Conservation (phyloP, 768 basidiomycete species). For the Strobilomyces echinocephalus region DNA sequence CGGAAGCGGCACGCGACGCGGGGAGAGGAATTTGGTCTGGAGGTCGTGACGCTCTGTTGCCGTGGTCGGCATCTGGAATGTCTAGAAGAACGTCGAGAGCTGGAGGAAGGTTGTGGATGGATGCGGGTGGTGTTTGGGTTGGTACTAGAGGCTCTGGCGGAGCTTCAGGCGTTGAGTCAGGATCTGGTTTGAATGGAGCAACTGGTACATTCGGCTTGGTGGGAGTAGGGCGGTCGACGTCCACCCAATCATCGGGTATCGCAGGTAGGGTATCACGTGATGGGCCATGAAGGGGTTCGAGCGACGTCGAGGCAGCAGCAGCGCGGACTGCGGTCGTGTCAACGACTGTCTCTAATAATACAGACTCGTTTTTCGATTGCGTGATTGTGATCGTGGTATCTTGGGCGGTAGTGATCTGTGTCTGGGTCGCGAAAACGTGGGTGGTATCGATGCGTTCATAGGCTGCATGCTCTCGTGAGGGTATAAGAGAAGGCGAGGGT, state of each 20-base stretch:
- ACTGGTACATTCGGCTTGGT: constrained; percentile 5
- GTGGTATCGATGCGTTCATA: constrained; percentile 14
- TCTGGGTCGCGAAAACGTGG: constrained; percentile 4
- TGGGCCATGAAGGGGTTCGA: constrained; percentile 9
- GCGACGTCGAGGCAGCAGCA: background rate
- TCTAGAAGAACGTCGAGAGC: constrained; percentile 9
- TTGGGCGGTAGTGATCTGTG: constrained; percentile 1
- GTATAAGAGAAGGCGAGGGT: constrained; percentile 28
- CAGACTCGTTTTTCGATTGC: constrained; percentile 12
- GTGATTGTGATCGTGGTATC: constrained; percentile 8
- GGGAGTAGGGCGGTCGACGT: constrained; percentile 12
- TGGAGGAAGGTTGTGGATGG: constrained; percentile 9
- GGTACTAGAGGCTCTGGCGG: background rate
- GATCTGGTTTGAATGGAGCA: constrained; percentile 3
- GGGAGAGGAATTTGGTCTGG: constrained; percentile 25
- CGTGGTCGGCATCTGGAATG: constrained; percentile 17
- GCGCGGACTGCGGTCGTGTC: background rate
- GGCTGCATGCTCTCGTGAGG: constrained; percentile 15
- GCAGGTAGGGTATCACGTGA: constrained; percentile 17
- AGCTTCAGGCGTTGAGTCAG: constrained; percentile 3
- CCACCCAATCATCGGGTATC: constrained; percentile 31
- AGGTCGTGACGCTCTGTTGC: background rate
- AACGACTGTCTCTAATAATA: background rate
- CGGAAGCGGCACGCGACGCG: constrained; percentile 29
- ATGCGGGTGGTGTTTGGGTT: constrained; percentile 12